phyloP scores from a whole-genome alignment of 2,329 filamentous ascomycete genomes.

The Cladosporium sphaerospermum region DNA sequence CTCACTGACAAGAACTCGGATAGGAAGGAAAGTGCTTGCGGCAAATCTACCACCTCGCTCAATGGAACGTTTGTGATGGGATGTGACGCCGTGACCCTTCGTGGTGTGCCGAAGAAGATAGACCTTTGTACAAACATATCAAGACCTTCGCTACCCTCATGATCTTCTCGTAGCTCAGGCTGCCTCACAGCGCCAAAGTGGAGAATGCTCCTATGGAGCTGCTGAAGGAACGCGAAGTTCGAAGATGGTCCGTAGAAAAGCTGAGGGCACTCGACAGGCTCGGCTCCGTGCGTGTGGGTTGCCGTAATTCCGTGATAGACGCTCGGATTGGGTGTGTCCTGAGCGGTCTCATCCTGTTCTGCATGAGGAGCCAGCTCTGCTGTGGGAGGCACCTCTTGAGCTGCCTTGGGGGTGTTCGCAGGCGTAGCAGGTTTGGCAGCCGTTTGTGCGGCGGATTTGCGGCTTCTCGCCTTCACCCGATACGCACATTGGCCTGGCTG shows the following conservation, averaged over 20 bases:
- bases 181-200: slow-evolving; percentile 13
- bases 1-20: background rate
- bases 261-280: slow-evolving; percentile 12
- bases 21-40: background rate
- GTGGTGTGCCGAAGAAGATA: slow-evolving; percentile 29
- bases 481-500: slow-evolving; percentile 8
- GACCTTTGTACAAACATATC: slow-evolving; percentile 29
- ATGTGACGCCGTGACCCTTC: slow-evolving; percentile 14
- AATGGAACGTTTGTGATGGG: background rate
- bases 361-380: background rate
- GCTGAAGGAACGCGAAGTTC: slow-evolving; percentile 29
- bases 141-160: slow-evolving; percentile 22
- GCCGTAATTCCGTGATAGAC: slow-evolving; percentile 12
- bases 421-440: background rate
- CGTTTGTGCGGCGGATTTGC: slow-evolving; percentile 1
- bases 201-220: slow-evolving; percentile 26
- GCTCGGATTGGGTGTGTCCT: background rate
- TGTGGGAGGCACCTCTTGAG: background rate
- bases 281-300: slow-evolving; percentile 1
- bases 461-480: slow-evolving; percentile 3
- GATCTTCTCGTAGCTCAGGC: background rate
- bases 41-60: background rate
- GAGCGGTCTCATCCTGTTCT: background rate
- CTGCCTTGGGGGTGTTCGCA: background rate
- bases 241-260: slow-evolving; percentile 27